phyloP scores from a whole-genome alignment of 805 yeast species.

The Kodamaea neixiangensis region DNA sequence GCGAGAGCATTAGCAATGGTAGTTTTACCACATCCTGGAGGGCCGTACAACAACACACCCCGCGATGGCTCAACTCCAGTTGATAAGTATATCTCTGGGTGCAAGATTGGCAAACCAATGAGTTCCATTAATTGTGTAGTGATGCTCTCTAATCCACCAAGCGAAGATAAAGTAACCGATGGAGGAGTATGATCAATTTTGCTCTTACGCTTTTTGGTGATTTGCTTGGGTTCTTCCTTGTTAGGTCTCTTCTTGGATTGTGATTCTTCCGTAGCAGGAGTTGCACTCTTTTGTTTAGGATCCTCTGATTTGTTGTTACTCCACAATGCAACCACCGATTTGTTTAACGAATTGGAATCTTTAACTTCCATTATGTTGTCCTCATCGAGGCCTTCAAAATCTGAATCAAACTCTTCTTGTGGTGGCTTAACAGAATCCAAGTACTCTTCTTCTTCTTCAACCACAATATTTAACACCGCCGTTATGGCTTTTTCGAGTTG shows the following conservation, averaged over 20 bases:
- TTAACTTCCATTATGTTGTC: conserved; percentile 61
- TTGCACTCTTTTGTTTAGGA: background rate
- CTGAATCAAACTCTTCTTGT: conserved; percentile 34
- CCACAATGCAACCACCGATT: conserved; percentile 77
- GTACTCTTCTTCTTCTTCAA: conserved; percentile 64
- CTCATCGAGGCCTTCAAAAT: conserved; percentile 42
- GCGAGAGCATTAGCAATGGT: conserved; percentile 95
- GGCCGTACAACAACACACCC: conserved; percentile 93
- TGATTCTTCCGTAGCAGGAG: background rate
- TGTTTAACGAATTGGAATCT: conserved; percentile 72
- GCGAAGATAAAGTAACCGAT: conserved; percentile 59
- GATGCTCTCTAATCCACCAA: conserved; percentile 91
- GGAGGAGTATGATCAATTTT: conserved; percentile 72
- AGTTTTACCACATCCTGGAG: conserved; percentile 99
- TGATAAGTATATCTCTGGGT: conserved; percentile 85
- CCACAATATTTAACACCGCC: conserved; percentile 53
- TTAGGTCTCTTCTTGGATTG: conserved; percentile 48
- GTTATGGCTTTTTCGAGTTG: conserved; percentile 65
- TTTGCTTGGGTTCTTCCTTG: conserved; percentile 44
- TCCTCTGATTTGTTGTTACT: conserved; percentile 26
- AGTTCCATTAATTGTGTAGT: conserved; percentile 85
- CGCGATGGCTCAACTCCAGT: conserved; percentile 96
- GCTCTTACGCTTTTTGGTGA: conserved; percentile 30
- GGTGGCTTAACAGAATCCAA: conserved; percentile 27
- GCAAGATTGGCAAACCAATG: conserved; percentile 87